Evolutionary conservation across 2,329 filamentous ascomycete genomes (phyloP).

Genomic region (Botrytis sinoallii): DNA sequence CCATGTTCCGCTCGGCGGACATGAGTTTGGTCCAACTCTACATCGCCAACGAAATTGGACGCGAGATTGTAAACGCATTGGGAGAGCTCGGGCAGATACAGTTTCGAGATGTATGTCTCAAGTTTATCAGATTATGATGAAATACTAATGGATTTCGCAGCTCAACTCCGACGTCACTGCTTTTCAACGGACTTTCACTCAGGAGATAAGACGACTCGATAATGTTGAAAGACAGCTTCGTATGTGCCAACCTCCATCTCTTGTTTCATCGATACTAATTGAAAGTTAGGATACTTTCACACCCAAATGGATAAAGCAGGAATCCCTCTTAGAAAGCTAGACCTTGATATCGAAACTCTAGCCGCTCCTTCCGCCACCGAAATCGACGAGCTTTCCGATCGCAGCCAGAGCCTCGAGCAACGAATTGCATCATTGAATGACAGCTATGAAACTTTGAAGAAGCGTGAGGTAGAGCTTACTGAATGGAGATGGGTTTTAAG

Average conservation of each 20-base stretch:
- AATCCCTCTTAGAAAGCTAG: slow-evolving; percentile 83
- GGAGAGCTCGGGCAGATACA: slow-evolving; percentile 96
- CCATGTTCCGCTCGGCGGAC: slow-evolving; percentile 98
- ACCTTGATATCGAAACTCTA: slow-evolving; percentile 83
- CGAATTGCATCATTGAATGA: slow-evolving; percentile 89
- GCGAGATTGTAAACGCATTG: slow-evolving; percentile 93
- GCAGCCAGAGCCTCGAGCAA: slow-evolving; percentile 88
- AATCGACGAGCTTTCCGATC: slow-evolving; percentile 92
- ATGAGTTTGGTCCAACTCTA: slow-evolving; percentile 99
- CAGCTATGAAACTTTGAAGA: slow-evolving; percentile 98
- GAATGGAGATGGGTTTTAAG: slow-evolving; percentile 98
- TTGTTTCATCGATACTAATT: slow-evolving; percentile 22
- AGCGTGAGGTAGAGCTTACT: slow-evolving; percentile 91
- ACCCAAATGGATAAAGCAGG: slow-evolving; percentile 90
- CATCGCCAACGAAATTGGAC: slow-evolving; percentile 97
- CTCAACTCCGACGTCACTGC: slow-evolving; percentile 90
- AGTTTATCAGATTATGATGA: background rate
- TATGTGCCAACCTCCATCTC: slow-evolving; percentile 49
- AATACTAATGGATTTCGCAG: slow-evolving; percentile 46
- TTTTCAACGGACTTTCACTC: slow-evolving; percentile 95
- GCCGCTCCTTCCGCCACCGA: slow-evolving; percentile 87
- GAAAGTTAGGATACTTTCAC: slow-evolving; percentile 76
- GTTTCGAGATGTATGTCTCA: slow-evolving; percentile 77
- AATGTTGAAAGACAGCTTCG: slow-evolving; percentile 97
- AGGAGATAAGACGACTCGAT: slow-evolving; percentile 94